Evolutionary conservation across 208 protist genomes (phyloP), one percentile per base, ranked within the genome.

Genomic region (Naegleria gruberi): DNA sequence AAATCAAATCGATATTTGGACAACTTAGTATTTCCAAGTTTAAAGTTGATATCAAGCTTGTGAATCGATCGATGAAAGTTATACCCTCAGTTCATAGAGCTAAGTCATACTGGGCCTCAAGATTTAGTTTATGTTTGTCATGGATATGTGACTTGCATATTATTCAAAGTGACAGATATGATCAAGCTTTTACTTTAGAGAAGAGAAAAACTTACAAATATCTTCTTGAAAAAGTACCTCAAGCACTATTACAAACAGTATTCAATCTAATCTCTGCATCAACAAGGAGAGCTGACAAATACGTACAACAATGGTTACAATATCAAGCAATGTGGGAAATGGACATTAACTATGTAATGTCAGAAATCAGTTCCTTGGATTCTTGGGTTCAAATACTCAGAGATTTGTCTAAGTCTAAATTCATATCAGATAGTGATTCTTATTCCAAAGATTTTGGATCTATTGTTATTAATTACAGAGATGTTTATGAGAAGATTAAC

Each of bases 271-370:
- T 97, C 15, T 91, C 94, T 34, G 81, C 89, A 3, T 91, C 90
- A 17, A 40, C 96, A 15, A 41, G 88, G 4, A 40, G 92, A 83
- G 92, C 95, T 26, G 19, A 83, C 4, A 87, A 91, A 45, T 97
- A 97, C 73, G 91, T 96, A 3, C 47, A 93, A 6, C 92, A 92
- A 17, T 97, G 96, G 96, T 89, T 97, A 30, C 92, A 96, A 74
- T 97, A 97, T 90, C 96, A 97, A 90, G 87, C 94, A 51, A 91
- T 97, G 42, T 97, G 96, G 96, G 96, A 97, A 83, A 93, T 97
- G 92, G 93, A 97, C 41, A 73, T 93, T 8, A 90, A 65, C 0
- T 74, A 81, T 15, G 91, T 97, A 4, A 91, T 91, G 47, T 65
- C 0, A 42, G 81, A 89, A 23, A 90, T 97, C 0, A 94, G 95